These are phyloP conservation scores for Lablab purpureus DNA, from an alignment of 306 rosid genomes.

Conservation along the genomic window DNA sequence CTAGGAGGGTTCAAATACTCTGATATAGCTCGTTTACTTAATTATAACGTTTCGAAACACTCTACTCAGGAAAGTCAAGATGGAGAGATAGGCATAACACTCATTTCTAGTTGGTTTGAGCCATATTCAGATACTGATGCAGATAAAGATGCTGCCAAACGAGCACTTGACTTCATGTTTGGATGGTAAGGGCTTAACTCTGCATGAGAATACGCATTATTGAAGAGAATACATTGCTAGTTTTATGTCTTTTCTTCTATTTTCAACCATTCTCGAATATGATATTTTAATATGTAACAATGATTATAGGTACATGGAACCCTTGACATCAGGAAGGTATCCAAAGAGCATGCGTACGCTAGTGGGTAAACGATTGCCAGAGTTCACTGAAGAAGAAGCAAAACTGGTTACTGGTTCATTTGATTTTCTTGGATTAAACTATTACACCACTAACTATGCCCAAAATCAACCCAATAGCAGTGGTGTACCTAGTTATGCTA, in stretches of 20 bases:
- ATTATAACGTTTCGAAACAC: too few relatives aligned
- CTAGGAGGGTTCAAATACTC: neutral
- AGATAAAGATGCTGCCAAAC: conserved; percentile 51
- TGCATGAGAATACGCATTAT: too few relatives aligned
- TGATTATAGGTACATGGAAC: conserved; percentile 59
- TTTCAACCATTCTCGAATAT: neutral
- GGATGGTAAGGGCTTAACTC: conserved; percentile 63
- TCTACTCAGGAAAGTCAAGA: too few relatives aligned
- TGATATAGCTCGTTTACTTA: neutral
- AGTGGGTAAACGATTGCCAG: conserved; percentile 61
- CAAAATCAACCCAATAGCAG: neutral
- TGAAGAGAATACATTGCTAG: too few relatives aligned
- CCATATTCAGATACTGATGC: conserved; percentile 47
- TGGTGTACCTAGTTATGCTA: conserved; percentile 37
- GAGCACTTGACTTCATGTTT: conserved; percentile 65
- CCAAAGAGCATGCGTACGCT: conserved; percentile 57
- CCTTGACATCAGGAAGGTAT: conserved; percentile 63
- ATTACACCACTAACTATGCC: conserved; percentile 64
- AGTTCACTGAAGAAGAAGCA: conserved; percentile 46
- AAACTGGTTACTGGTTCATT: conserved; percentile 52
- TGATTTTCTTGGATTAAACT: conserved; percentile 75
- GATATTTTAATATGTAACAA: neutral
- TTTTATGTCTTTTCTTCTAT: too few relatives aligned
- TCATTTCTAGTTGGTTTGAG: conserved; percentile 55
- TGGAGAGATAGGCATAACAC: conserved; percentile 67